Evolutionary conservation across 108 stramenopile genomes (phyloP), one percentile per base, ranked within the genome.

Genomic region (Ochromonas danica): DNA sequence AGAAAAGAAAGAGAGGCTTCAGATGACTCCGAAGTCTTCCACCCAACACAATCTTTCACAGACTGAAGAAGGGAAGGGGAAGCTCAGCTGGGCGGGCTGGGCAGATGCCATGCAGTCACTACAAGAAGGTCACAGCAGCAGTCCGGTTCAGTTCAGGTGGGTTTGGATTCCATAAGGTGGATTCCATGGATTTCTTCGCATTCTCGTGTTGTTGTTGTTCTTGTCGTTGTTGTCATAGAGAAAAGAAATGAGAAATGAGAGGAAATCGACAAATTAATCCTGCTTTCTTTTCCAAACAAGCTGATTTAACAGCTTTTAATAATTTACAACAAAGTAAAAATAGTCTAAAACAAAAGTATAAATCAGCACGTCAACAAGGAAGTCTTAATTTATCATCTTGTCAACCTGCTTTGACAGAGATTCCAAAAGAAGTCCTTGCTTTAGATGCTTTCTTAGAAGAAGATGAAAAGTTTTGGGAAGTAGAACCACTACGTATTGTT

Each of bases 391-490:
- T 57, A 17, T 57, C 51, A 17, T 57, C 51, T 17, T 10, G 10
- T 22, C 10, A 57, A 22, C 51, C 51, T 10, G 22, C 17, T 22
- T 57, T 57, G 22, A 22, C 22, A 17, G 51, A 57, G 22, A 22
- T 70, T 40, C 67, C 67, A 17, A 14, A 22, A 10, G 14, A 70
- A 70, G 40, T 70, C 14, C 33, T 70, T 70, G 14, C 14, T 70
- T 70, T 70, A 31, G 67, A 70, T 40, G 36, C 10, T 10, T 10
- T 17, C 14, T 22, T 40, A 31, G 72, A 42, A 60, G 40, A 75
- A 10, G 72, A 41, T 75, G 72, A 75, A 42, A 75, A 75, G 72
- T 75, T 75, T 75, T 75, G 72, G 72, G 72, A 75, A 36, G 38
- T 75, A 3, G 43, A 45, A 57, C 72, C 72, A 36, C 6, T 75